These are phyloP conservation scores for Hyaloscypha finlandica DNA, from an alignment of 495 filamentous ascomycete species.

Conservation along the genomic window DNA sequence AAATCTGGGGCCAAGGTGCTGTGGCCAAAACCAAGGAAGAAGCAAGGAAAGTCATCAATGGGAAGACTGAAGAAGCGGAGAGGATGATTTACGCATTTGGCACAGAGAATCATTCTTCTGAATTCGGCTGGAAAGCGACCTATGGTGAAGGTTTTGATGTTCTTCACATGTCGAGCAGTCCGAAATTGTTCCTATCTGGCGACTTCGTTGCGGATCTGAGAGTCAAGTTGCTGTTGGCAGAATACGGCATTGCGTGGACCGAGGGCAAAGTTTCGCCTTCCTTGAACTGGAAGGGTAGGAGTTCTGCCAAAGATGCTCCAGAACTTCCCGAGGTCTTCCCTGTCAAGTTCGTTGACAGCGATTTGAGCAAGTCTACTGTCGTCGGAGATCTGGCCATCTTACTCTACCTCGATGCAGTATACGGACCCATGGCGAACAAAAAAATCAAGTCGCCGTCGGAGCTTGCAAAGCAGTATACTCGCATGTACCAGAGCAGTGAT, in stretches of 20 bases:
- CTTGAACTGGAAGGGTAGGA: constrained; percentile 39
- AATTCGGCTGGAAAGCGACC: constrained; percentile 74
- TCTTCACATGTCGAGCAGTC: constrained; percentile 63
- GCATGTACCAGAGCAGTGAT: constrained; percentile 42
- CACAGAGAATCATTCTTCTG: constrained; percentile 71
- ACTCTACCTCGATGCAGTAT: constrained; percentile 55
- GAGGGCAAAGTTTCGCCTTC: constrained; percentile 44
- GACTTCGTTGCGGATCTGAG: constrained; percentile 59
- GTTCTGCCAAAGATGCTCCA: constrained; percentile 22
- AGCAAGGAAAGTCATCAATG: constrained; percentile 68
- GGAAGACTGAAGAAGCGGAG: constrained; percentile 64
- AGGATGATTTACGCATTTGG: constrained; percentile 78
- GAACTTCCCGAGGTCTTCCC: constrained; percentile 39
- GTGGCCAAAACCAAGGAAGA: constrained; percentile 58
- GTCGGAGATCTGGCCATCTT: constrained; percentile 52
- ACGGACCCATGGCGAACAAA: constrained; percentile 33
- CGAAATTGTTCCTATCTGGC: constrained; percentile 52
- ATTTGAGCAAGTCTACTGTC: constrained; percentile 46
- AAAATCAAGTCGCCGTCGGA: constrained; percentile 36
- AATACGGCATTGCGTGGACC: constrained; percentile 59
- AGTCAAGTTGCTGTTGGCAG: constrained; percentile 57
- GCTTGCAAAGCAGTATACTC: constrained; percentile 38
- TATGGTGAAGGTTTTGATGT: constrained; percentile 90
- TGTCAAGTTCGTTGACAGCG: constrained; percentile 57
- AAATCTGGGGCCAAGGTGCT: constrained; percentile 94